Evolutionary conservation across 768 basidiomycete genomes (phyloP), one percentile per base, ranked within the genome.

Genomic region (Suillus clintonianus): DNA sequence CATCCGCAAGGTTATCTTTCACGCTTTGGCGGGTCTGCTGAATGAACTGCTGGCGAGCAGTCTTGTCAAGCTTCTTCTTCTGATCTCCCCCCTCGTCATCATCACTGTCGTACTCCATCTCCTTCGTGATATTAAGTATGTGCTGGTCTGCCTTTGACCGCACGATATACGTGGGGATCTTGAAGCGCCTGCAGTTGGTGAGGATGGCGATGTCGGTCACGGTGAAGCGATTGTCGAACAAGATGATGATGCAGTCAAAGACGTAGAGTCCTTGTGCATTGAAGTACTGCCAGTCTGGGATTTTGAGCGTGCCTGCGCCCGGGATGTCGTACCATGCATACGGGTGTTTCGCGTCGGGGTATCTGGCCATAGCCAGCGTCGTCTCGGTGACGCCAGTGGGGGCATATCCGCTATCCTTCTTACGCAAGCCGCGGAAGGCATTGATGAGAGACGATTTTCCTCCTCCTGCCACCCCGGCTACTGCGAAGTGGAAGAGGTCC

Each of bases 271-370:
- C 77, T 51, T 79, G 75, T 3, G 68, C 54, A 32, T 78, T 77
- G 68, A 79, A 78, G 62, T 79, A 79, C 22, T 72, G 68, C 76
- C 76, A 78, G 47, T 74, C 74, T 15, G 69, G 69, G n/a, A 72
- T 70, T n/a, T 64, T 68, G 17, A 72, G 11, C 4, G 78, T 79
- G 8, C 76, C 75, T 11, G 78, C 76, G 17, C 78, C 78, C 0
- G 78, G 78, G 24, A 78, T 48, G 53, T 79, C 78, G n/a, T 72
- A 79, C 78, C 78, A 79, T 45, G 72, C 70, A 62, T 73, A 68
- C 0, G 67, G 69, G 32, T 61, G 27, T 2, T 65, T 47, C 13
- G 67, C 68, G 27, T 70, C 64, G 2, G 68, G 27, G n/a, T 74
- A 79, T 42, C 77, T 63, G 32, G 66, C 32, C 37, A 72, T 63